Evolutionary conservation across 1,284 basidiomycete species (phyloP).

Genomic region (Ganoderma resinaceum): DNA sequence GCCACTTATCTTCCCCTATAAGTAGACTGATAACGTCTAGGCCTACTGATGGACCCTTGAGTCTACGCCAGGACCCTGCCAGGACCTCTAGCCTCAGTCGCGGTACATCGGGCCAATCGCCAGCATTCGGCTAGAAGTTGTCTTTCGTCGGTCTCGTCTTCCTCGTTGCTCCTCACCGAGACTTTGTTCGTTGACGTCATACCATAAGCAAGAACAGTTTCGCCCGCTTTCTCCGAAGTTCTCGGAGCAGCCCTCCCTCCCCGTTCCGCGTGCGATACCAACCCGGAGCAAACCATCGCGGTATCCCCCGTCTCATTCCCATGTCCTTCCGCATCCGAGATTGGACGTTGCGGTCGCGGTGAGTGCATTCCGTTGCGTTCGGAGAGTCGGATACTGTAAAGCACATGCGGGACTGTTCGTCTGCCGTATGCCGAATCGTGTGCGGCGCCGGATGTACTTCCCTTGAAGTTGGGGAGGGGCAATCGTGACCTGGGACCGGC

Average conservation of each 20-base stretch:
- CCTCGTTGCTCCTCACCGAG: background rate
- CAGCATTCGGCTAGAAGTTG: background rate
- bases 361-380: background rate
- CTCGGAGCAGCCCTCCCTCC: background rate
- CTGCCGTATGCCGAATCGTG: background rate
- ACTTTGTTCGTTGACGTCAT: background rate
- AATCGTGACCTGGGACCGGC: too few relatives aligned
- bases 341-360: background rate
- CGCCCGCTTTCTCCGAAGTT: background rate
- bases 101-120: background rate
- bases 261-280: background rate
- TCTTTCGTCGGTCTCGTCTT: background rate
- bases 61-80: background rate
- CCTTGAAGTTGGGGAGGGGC: conserved; percentile 6
- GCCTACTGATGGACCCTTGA: background rate
- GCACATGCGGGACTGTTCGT: background rate
- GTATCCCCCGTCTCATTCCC: background rate
- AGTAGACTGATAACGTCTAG: background rate
- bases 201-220: background rate
- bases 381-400: background rate
- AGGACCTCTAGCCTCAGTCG: background rate
- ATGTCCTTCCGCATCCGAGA: background rate
- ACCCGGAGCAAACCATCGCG: background rate
- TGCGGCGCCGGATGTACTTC: too few relatives aligned
- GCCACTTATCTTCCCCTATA: too few relatives aligned